Conservation (phyloP, 2,329 filamentous ascomycete species). For the Simplicillium aogashimaense region DNA sequence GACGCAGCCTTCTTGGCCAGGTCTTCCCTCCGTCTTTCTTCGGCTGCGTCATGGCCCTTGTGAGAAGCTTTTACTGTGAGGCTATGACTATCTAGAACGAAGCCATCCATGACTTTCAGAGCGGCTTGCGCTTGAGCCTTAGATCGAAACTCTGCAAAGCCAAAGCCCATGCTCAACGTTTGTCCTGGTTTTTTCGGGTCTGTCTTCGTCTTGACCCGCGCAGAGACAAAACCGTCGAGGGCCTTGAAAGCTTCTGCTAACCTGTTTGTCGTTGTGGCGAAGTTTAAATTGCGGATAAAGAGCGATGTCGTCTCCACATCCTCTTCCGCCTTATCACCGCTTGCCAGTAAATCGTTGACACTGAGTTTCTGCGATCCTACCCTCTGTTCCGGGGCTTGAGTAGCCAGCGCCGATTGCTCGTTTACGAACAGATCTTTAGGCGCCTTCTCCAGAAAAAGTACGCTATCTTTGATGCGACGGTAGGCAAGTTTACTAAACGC, state of each 20-base stretch:
- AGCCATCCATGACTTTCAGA: constrained; percentile 76
- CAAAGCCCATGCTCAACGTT: constrained; percentile 92
- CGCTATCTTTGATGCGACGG: constrained; percentile 79
- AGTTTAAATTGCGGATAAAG: constrained; percentile 91
- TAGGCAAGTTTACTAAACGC: constrained; percentile 84
- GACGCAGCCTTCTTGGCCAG: constrained; percentile 68
- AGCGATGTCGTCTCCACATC: constrained; percentile 63
- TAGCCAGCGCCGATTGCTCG: constrained; percentile 10
- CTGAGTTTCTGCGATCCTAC: constrained; percentile 51
- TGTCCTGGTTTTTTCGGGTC: constrained; percentile 87
- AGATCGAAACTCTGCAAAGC: constrained; percentile 80
- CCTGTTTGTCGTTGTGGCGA: constrained; percentile 69
- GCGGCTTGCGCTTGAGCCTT: constrained; percentile 73
- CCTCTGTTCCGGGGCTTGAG: constrained; percentile 24
- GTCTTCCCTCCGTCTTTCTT: constrained; percentile 76
- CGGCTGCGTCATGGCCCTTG: constrained; percentile 76
- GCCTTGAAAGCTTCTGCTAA: constrained; percentile 70
- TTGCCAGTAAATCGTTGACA: constrained; percentile 57
- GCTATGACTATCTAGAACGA: constrained; percentile 77
- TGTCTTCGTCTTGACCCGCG: constrained; percentile 83
- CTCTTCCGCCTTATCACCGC: constrained; percentile 41
- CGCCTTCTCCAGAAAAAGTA: constrained; percentile 88
- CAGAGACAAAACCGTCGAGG: constrained; percentile 80
- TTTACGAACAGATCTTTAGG: constrained; percentile 66
- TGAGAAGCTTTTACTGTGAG: constrained; percentile 80